Evolutionary conservation across 345 rosid species (phyloP).

Genomic region (Eucalyptus cloeziana): DNA sequence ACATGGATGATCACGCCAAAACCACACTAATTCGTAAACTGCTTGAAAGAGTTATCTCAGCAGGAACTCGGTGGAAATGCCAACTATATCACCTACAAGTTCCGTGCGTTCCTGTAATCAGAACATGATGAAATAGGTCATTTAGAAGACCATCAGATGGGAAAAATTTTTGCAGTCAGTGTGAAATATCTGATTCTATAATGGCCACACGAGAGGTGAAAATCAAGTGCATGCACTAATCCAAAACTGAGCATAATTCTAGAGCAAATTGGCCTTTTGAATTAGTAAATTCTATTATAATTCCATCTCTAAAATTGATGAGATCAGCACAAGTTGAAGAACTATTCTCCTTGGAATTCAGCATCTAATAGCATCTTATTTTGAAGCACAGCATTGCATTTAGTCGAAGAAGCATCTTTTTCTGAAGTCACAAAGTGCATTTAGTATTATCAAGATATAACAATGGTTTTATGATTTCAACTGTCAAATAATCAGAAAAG

Average conservation of each 20-base stretch:
- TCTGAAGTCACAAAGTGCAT: neutral
- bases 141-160: neutral
- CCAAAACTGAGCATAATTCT: neutral
- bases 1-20: neutral
- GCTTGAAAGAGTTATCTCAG: neutral
- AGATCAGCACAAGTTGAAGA: neutral
- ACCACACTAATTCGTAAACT: neutral
- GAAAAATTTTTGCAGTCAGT: neutral
- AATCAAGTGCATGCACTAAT: neutral
- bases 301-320: neutral
- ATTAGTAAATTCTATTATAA: neutral
- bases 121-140: neutral
- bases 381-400: neutral
- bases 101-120: slow-evolving; percentile 2
- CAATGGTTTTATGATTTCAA: neutral
- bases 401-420: neutral
- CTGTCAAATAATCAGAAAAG: neutral
- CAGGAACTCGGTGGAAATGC: neutral
- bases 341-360: neutral
- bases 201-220: neutral
- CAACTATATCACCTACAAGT: neutral
- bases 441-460: neutral
- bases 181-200: neutral
- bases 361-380: neutral
- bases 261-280: neutral